These are phyloP conservation scores for Cladobotryum mycophilum DNA, from an alignment of 2,329 filamentous ascomycete genomes.

Conservation along the genomic window DNA sequence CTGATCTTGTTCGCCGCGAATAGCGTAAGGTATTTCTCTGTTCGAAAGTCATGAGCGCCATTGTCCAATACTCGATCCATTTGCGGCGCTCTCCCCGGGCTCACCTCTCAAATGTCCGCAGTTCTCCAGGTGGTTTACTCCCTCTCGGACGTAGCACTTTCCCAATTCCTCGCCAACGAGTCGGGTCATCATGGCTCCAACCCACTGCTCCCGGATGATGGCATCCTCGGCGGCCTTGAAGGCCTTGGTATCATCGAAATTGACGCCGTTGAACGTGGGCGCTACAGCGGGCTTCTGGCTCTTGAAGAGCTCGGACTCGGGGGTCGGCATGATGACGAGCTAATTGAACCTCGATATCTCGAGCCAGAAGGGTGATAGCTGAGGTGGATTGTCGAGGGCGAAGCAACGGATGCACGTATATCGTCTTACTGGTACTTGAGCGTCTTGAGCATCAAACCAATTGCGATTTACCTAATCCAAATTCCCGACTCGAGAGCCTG, in stretches of 20 bases:
- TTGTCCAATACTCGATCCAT: too few species aligned
- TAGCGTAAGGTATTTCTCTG: slow-evolving; percentile 74
- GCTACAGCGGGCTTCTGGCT: slow-evolving; percentile 77
- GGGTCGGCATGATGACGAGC: slow-evolving; percentile 61
- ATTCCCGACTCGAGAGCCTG: slow-evolving; percentile 1
- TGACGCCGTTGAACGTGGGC: slow-evolving; percentile 78
- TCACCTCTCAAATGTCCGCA: slow-evolving; percentile 75
- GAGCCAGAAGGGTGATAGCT: slow-evolving; percentile 1
- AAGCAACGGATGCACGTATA: slow-evolving; percentile 8
- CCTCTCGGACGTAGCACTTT: slow-evolving; percentile 80
- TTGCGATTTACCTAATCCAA: slow-evolving; percentile 3
- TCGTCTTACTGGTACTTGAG: slow-evolving; percentile 16
- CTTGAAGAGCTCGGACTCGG: slow-evolving; percentile 75
- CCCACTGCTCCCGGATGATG: slow-evolving; percentile 81
- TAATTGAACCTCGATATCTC: slow-evolving; percentile 10
- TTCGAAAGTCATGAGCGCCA: slow-evolving; percentile 9
- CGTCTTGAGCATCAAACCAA: slow-evolving; percentile 18
- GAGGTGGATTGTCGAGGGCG: slow-evolving; percentile 15
- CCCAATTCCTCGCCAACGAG: slow-evolving; percentile 75
- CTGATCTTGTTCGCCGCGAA: slow-evolving; percentile 70
- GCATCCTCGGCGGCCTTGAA: slow-evolving; percentile 80
- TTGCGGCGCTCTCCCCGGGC: slow-evolving; percentile 28
- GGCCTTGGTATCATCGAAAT: slow-evolving; percentile 75
- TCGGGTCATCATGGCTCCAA: slow-evolving; percentile 81
- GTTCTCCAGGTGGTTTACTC: slow-evolving; percentile 84